These are phyloP conservation scores for Pseudonectria buxi DNA, from an alignment of 2,329 filamentous ascomycete genomes.

Conservation along the genomic window DNA sequence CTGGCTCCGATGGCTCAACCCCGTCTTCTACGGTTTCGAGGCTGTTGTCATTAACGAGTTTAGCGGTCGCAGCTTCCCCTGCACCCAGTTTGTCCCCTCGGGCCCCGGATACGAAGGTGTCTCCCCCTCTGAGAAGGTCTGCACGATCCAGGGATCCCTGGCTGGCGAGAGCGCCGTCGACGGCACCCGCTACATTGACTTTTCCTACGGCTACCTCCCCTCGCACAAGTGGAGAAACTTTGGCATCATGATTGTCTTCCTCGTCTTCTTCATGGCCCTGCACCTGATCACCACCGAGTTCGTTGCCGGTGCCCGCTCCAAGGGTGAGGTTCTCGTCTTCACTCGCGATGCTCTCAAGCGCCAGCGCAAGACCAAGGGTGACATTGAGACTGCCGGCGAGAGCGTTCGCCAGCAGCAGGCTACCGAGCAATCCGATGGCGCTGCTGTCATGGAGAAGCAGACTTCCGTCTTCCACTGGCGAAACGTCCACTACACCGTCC, in stretches of 20 bases:
- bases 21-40: slow-evolving; percentile 46
- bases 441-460: too few relatives aligned
- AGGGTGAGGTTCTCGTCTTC: slow-evolving; percentile 52
- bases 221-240: neutral
- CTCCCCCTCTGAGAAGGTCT: slow-evolving; percentile 27
- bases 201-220: neutral
- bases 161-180: too few relatives aligned
- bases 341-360: slow-evolving; percentile 27
- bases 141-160: slow-evolving; percentile 14
- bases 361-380: neutral
- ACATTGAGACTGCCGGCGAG: too few relatives aligned
- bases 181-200: too few relatives aligned
- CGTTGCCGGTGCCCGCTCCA: slow-evolving; percentile 37
- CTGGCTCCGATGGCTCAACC: slow-evolving; percentile 57
- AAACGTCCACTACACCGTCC: too few relatives aligned
- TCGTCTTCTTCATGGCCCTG: too few relatives aligned
- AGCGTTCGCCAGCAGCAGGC: too few relatives aligned
- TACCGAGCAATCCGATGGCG: too few relatives aligned
- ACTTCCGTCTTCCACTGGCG: too few relatives aligned
- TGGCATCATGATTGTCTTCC: too few relatives aligned
- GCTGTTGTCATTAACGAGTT: too few relatives aligned
- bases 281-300: slow-evolving; percentile 37
- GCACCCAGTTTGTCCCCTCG: slow-evolving; percentile 11
- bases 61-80: too few relatives aligned
- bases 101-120: slow-evolving; percentile 18